Evolutionary conservation across 345 rosid genomes (phyloP).

Genomic region (Mercurialis annua): DNA sequence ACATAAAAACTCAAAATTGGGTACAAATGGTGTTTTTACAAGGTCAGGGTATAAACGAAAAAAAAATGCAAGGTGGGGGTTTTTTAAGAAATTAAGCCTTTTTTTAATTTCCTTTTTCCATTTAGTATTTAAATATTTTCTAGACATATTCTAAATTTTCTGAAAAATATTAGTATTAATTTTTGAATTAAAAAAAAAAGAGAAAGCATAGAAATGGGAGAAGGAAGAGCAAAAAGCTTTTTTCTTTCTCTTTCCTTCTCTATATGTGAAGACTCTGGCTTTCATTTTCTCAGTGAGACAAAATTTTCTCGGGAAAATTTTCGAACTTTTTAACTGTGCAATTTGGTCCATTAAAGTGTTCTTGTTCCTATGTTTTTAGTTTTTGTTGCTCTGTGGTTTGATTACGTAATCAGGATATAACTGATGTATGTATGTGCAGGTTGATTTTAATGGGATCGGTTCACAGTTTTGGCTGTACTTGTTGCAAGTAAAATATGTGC

Average conservation of each 20-base stretch:
- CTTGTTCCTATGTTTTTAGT: not conserved
- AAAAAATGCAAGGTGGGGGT: too few species aligned
- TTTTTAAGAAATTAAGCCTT: not conserved
- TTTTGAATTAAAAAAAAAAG: not conserved
- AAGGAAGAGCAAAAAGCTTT: slow-evolving; percentile 1
- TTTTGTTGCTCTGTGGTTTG: slow-evolving; percentile 7
- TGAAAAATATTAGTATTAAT: not conserved
- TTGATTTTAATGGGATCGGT: slow-evolving; percentile 17
- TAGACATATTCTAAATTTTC: not conserved
- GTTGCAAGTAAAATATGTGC: slow-evolving; percentile 49
- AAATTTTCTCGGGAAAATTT: not conserved
- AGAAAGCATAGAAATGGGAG: slow-evolving; percentile 11
- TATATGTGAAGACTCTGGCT: not conserved
- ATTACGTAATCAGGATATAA: not conserved
- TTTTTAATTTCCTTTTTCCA: not conserved
- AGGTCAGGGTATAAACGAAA: too few species aligned
- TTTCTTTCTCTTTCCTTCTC: not conserved
- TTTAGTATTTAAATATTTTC: not conserved
- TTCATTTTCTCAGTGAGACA: not conserved
- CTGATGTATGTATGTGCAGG: slow-evolving; percentile 3
- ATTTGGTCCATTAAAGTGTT: not conserved
- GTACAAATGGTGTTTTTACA: too few species aligned
- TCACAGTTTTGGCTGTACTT: slow-evolving; percentile 28
- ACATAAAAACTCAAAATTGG: too few species aligned
- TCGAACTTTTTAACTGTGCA: not conserved